Conservation (phyloP, 306 rosid genomes). For the Sphenostylis stenocarpa region DNA sequence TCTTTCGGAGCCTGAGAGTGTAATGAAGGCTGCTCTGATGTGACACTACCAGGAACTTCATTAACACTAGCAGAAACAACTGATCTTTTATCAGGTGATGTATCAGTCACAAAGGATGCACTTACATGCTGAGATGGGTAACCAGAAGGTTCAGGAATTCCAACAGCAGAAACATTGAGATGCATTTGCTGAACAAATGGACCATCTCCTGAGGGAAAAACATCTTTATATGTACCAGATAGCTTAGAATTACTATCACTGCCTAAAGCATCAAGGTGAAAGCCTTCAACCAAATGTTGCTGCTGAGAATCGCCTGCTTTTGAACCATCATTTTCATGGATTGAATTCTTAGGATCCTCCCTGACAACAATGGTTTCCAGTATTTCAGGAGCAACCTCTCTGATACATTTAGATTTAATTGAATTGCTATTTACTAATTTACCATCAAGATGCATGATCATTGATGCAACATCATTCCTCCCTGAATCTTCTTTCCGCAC, state of each 20-base stretch:
- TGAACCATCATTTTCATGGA: constrained; percentile 36
- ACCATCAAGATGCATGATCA: constrained; percentile 25
- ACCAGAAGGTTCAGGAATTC: constrained; percentile 43
- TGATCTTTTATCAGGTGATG: constrained; percentile 45
- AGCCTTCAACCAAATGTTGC: constrained; percentile 38
- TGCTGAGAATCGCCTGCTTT: constrained; percentile 38
- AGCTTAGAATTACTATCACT: constrained; percentile 39
- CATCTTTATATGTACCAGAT: constrained; percentile 41
- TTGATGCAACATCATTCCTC: constrained; percentile 31
- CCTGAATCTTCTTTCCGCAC: constrained; percentile 43
- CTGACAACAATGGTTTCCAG: constrained; percentile 35
- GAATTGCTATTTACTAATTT: constrained; percentile 36
- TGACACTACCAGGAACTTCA: constrained; percentile 41
- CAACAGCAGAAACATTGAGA: constrained; percentile 36
- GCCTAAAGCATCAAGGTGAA: constrained; percentile 37
- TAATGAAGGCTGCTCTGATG: constrained; percentile 46
- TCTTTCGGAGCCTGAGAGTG: constrained; percentile 44
- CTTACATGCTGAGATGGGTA: constrained; percentile 40
- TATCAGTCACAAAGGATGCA: constrained; percentile 35
- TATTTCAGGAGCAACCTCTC: constrained; percentile 39
- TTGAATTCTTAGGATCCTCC: constrained; percentile 33
- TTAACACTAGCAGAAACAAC: constrained; percentile 34
- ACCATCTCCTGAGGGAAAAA: constrained; percentile 30
- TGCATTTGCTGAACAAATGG: constrained; percentile 41
- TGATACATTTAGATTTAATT: constrained; percentile 39